Conservation (phyloP, 257 asterid species). For the Nicotiana otophora region DNA sequence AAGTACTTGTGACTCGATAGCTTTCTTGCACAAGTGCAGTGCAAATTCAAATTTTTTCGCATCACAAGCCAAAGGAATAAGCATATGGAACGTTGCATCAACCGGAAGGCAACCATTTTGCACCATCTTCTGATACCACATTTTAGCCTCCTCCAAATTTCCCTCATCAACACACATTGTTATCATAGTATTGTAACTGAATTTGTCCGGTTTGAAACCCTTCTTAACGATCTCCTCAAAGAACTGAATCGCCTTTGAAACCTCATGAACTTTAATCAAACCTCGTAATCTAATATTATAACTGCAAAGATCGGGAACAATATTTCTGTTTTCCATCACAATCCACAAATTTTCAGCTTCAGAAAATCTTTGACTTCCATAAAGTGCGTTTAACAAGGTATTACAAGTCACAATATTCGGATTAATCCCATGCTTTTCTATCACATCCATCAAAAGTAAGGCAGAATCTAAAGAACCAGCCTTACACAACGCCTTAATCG, state of each 20-base stretch:
- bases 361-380: conserved; percentile 10
- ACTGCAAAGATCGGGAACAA: conserved; percentile 28
- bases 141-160: conserved; percentile 33
- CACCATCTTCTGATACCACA: conserved; percentile 28
- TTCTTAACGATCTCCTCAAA: conserved; percentile 28
- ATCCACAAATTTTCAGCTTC: conserved; percentile 45
- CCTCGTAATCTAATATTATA: conserved; percentile 38
- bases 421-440: conserved; percentile 24
- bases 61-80: conserved; percentile 36
- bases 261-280: conserved; percentile 22
- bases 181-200: conserved; percentile 38
- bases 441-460: conserved; percentile 27
- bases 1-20: no score
- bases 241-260: conserved; percentile 27
- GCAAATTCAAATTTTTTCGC: conserved; percentile 34
- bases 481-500: conserved; percentile 34
- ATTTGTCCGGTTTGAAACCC: conserved; percentile 28
- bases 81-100: conserved; percentile 22
- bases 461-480: conserved; percentile 37
- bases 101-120: conserved; percentile 21
- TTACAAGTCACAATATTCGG: conserved; percentile 28
- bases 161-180: conserved; percentile 31
- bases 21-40: conserved; percentile 30
- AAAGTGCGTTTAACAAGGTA: conserved; percentile 26
- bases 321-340: conserved; percentile 36